These are phyloP conservation scores for Omphalea diandra DNA, from an alignment of 441 rosid species.

Conservation along the genomic window DNA sequence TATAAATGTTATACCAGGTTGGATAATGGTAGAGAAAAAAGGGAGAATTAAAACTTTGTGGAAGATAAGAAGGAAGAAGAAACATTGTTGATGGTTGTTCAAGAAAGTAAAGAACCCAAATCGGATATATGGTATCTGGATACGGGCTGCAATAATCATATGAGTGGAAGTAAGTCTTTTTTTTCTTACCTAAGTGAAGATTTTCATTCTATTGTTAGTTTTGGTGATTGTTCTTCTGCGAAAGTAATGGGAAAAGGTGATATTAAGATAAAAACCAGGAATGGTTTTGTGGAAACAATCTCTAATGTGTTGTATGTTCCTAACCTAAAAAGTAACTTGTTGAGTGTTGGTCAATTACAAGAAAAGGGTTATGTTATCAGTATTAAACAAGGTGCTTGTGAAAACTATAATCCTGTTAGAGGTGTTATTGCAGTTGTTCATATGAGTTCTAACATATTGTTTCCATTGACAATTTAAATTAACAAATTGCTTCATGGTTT, in stretches of 20 bases:
- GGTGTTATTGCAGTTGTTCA: background rate
- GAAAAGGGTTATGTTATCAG: no score
- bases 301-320: background rate
- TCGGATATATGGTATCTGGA: background rate
- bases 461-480: no score
- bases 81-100: background rate
- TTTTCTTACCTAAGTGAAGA: background rate
- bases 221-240: background rate
- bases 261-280: background rate
- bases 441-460: no score
- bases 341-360: no score
- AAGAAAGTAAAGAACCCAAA: background rate
- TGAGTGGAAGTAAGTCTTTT: conserved; percentile 9
- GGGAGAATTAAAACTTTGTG: background rate
- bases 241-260: conserved; percentile 2
- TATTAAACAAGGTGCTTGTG: no score
- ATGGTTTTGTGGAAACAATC: background rate
- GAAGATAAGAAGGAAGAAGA: background rate
- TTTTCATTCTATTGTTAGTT: conserved; percentile 1
- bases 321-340: no score
- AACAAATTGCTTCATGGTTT: no score
- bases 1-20: background rate
- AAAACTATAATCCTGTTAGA: background rate
- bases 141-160: background rate
- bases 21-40: background rate